Conservation (phyloP, 306 rosid genomes). For the Glycine soja region DNA sequence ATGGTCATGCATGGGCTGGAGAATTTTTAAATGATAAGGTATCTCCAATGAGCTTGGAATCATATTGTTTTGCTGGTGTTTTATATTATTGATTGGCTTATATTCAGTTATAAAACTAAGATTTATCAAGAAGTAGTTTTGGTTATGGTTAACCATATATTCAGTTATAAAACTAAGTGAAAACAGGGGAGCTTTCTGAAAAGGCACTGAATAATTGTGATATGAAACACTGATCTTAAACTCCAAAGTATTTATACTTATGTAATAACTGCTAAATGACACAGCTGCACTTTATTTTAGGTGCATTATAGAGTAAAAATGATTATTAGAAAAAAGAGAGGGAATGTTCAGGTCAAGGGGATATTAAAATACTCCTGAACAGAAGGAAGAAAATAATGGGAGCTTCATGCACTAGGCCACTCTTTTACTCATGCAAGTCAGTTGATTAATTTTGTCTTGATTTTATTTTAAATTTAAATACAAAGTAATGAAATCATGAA, state of each 20-base stretch:
- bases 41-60: constrained; percentile 43
- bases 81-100: constrained; percentile 23
- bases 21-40: constrained; percentile 72
- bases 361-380: not conserved
- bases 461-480: not conserved
- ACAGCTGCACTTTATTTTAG: not conserved
- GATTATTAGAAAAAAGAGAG: too few relatives aligned
- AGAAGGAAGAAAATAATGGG: not conserved
- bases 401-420: not conserved
- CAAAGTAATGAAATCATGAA: constrained; percentile 32
- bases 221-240: not conserved
- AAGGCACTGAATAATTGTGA: constrained; percentile 19
- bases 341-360: not conserved
- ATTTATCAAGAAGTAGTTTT: too few relatives aligned
- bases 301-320: not conserved
- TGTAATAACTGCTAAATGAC: not conserved
- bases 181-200: not conserved
- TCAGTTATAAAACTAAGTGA: constrained; percentile 12
- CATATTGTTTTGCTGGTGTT: constrained; percentile 37
- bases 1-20: constrained; percentile 76
- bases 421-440: constrained; percentile 10
- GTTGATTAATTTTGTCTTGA: not conserved
- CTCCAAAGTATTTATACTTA: constrained; percentile 4
- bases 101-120: not conserved
- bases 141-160: not conserved